Evolutionary conservation across 2,329 filamentous ascomycete species (phyloP).

Genomic region (Trichoderma atrobrunneum): DNA sequence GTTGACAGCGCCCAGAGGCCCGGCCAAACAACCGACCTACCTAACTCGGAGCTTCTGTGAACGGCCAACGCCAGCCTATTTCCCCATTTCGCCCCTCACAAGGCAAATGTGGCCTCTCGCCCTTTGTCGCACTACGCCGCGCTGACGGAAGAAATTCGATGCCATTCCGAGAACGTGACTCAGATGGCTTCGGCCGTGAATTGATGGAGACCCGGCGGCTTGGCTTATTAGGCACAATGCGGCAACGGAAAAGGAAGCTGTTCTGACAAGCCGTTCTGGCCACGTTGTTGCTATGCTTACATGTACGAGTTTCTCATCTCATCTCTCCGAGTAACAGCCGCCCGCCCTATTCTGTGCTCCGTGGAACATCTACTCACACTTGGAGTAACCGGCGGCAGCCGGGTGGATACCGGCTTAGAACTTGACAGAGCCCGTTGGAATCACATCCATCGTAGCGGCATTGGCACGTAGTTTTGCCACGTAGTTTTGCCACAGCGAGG

Average conservation of each 20-base stretch:
- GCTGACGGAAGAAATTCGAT: slow-evolving; percentile 9
- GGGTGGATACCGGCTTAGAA: neutral
- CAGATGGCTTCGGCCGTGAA: neutral
- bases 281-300: neutral
- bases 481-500: neutral
- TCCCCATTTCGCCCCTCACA: slow-evolving; percentile 18
- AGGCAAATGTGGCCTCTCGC: slow-evolving; percentile 17
- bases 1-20: neutral
- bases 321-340: neutral
- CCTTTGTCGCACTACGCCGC: neutral
- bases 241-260: slow-evolving; percentile 1
- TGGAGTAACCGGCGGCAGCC: neutral
- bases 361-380: neutral
- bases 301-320: neutral
- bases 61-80: neutral
- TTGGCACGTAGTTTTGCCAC: neutral
- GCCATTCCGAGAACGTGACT: slow-evolving; percentile 13
- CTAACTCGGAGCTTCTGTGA: neutral
- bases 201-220: neutral
- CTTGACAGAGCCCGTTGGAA: neutral
- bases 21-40: neutral
- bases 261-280: neutral
- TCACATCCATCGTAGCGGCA: neutral
- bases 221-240: neutral
- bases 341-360: neutral